Evolutionary conservation across 345 rosid genomes (phyloP).

Genomic region (Angophora floribunda): DNA sequence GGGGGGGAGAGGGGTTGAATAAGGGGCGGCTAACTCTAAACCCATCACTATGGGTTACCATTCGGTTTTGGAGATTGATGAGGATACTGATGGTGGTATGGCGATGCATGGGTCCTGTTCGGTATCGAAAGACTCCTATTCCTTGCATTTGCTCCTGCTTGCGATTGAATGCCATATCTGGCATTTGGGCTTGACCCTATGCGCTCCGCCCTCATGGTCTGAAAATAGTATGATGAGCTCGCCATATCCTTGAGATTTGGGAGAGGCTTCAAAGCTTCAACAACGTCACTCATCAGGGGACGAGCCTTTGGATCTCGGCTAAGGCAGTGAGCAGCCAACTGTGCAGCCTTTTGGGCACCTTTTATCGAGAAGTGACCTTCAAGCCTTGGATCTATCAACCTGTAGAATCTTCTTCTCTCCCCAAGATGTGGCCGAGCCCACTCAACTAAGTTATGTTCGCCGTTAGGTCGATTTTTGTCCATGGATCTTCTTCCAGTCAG

Average conservation of each 20-base stretch:
- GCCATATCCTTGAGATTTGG: slow-evolving; percentile 41
- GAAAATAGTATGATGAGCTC: slow-evolving; percentile 39
- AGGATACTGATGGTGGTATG: slow-evolving; percentile 50
- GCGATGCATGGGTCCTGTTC: slow-evolving; percentile 67
- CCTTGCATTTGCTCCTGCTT: slow-evolving; percentile 1
- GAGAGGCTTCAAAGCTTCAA: slow-evolving; percentile 30
- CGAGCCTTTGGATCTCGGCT: slow-evolving; percentile 37
- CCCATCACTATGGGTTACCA: slow-evolving; percentile 27
- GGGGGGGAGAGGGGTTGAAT: neutral
- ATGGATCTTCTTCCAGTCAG: slow-evolving; percentile 39
- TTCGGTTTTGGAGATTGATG: slow-evolving; percentile 62
- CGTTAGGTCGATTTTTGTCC: slow-evolving; percentile 38
- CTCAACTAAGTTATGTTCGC: slow-evolving; percentile 42
- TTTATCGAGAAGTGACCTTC: slow-evolving; percentile 40
- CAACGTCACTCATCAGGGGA: slow-evolving; percentile 45
- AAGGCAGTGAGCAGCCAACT: slow-evolving; percentile 41
- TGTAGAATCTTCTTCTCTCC: slow-evolving; percentile 28
- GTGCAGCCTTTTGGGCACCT: slow-evolving; percentile 42
- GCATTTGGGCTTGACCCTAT: slow-evolving; percentile 1
- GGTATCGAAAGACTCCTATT: slow-evolving; percentile 44
- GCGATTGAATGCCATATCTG: slow-evolving; percentile 6
- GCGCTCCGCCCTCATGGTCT: slow-evolving; percentile 8
- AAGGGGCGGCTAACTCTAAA: neutral
- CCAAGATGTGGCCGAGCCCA: slow-evolving; percentile 40
- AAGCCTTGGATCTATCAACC: slow-evolving; percentile 35